These are phyloP conservation scores for Parasitella parasitica DNA, from an alignment of 371 early-diverging fungal species.

Conservation along the genomic window DNA sequence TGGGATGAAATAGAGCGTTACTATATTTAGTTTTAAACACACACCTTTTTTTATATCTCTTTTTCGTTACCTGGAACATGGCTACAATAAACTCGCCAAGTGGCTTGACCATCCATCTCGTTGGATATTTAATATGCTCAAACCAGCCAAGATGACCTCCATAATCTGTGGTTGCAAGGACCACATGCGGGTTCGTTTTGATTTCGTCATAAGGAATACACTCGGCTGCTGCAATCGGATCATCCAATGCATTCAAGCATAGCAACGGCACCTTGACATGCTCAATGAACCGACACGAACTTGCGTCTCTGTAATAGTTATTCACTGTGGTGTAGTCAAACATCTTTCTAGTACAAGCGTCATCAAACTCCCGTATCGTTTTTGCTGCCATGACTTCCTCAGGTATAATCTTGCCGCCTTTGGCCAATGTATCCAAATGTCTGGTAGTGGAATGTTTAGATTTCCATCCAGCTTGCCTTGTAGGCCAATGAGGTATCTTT, in stretches of 20 bases:
- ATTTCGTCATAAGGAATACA: slow-evolving; percentile 79
- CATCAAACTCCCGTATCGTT: slow-evolving; percentile 60
- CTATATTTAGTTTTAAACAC: slow-evolving; percentile 1
- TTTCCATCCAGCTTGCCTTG: not conserved
- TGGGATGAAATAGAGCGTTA: not conserved
- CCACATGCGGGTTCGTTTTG: slow-evolving; percentile 75
- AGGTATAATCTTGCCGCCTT: slow-evolving; percentile 53
- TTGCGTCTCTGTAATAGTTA: slow-evolving; percentile 85
- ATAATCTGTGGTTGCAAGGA: slow-evolving; percentile 80
- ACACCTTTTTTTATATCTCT: not conserved
- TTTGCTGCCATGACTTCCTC: slow-evolving; percentile 50
- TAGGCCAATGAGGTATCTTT: not conserved
- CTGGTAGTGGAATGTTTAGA: slow-evolving; percentile 11
- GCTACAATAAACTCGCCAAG: slow-evolving; percentile 72
- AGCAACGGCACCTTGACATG: slow-evolving; percentile 77
- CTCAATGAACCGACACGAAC: slow-evolving; percentile 72
- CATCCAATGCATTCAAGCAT: slow-evolving; percentile 87
- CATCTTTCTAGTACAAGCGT: slow-evolving; percentile 67
- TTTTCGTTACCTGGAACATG: slow-evolving; percentile 39
- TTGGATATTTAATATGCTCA: slow-evolving; percentile 54
- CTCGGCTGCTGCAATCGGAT: slow-evolving; percentile 81
- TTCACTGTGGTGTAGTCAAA: slow-evolving; percentile 76
- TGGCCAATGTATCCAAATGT: slow-evolving; percentile 60
- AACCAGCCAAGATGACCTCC: slow-evolving; percentile 98
- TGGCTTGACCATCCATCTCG: slow-evolving; percentile 69